Percentiles rank a stretch among this genome's conserved stretches.
Evolutionary conservation across 305 asterid species (phyloP).

Genomic region (Solanum aculeatissimum): DNA sequence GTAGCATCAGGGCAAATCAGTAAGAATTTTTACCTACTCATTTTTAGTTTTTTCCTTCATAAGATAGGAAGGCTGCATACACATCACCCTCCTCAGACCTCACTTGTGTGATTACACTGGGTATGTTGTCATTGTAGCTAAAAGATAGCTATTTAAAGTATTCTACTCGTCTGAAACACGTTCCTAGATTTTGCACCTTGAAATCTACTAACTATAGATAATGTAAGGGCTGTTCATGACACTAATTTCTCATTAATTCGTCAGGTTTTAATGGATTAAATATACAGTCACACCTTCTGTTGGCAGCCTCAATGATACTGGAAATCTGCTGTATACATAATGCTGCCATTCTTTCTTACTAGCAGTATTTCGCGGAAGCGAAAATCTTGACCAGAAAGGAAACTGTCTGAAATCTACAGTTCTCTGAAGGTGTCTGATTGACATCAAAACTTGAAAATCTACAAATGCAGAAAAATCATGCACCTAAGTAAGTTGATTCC

Average conservation of each 20-base stretch:
- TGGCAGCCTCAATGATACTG: not conserved
- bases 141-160: not conserved
- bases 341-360: not conserved
- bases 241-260: not conserved
- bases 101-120: not conserved
- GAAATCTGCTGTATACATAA: not conserved
- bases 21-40: slow-evolving; percentile 19
- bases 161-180: not conserved
- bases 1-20: slow-evolving; percentile 88
- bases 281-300: not conserved
- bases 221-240: not conserved
- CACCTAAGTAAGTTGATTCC: not conserved
- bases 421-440: not conserved
- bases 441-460: not conserved
- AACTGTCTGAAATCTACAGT: not conserved
- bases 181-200: not conserved
- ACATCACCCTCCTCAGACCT: not conserved
- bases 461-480: not conserved
- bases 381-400: not conserved
- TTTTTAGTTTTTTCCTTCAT: not conserved
- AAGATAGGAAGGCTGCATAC: not conserved
- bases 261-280: not conserved
- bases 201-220: not conserved
- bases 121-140: too few species aligned
- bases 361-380: not conserved